A percentile compares a stretch with the other conserved stretches of the same genome.
Conservation (phyloP, 176 grass and related monocot genomes). For the Microstegium vimineum region DNA sequence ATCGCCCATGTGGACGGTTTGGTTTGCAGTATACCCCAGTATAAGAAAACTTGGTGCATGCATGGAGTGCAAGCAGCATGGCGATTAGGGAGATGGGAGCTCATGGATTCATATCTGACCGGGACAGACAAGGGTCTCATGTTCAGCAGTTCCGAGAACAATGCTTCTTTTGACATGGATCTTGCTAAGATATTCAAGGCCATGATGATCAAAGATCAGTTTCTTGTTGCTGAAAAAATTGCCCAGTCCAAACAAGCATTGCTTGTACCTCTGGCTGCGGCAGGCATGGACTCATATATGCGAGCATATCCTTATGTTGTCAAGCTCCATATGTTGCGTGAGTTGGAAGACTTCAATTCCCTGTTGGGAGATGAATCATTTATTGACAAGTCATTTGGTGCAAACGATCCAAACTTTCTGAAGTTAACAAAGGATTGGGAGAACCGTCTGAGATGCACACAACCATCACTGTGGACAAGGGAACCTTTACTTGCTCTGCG, state of each 20-base stretch:
- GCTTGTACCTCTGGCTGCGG: constrained; percentile 85
- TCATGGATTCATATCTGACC: constrained; percentile 92
- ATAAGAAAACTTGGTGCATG: constrained; percentile 94
- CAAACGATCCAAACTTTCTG: constrained; percentile 62
- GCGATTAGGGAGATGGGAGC: constrained; percentile 93
- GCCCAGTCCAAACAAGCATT: constrained; percentile 79
- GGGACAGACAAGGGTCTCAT: constrained; percentile 54
- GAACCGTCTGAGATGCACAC: constrained; percentile 84
- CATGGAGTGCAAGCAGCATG: constrained; percentile 95
- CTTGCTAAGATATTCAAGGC: constrained; percentile 98
- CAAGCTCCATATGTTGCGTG: constrained; percentile 93
- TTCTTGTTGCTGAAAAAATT: constrained; percentile 77
- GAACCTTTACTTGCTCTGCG: constrained; percentile 94
- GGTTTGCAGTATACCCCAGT: constrained; percentile 63
- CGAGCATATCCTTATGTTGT: constrained; percentile 97
- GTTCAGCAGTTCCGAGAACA: constrained; percentile 59
- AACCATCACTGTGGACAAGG: constrained; percentile 87
- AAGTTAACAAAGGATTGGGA: constrained; percentile 89
- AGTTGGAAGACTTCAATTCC: constrained; percentile 83
- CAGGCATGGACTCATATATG: constrained; percentile 98
- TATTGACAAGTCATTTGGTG: constrained; percentile 64
- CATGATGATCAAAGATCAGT: constrained; percentile 90
- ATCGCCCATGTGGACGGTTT: constrained; percentile 94
- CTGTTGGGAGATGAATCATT: constrained; percentile 76
- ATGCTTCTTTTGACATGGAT: constrained; percentile 89